Conservation (phyloP, 1,139 yeast genomes). For the Candida sp. region DNA sequence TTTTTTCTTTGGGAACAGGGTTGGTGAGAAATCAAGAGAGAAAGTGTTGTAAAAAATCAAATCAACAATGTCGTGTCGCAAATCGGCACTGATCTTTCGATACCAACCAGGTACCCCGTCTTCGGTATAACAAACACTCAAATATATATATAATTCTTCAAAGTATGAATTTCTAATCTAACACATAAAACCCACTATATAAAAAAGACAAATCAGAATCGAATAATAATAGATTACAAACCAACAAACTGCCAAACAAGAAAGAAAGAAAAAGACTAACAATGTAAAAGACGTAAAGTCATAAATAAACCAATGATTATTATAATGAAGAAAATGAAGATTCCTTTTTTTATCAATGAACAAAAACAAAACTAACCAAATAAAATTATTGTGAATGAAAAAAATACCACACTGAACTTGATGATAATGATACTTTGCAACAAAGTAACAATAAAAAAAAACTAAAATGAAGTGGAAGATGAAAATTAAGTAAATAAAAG, state of each 20-base stretch:
- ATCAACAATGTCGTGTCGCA: neutral
- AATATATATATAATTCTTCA: neutral
- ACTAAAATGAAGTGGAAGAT: neutral
- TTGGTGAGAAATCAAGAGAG: neutral
- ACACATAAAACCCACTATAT: constrained; percentile 4
- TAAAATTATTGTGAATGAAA: neutral
- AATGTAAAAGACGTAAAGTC: constrained; percentile 2
- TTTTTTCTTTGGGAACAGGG: neutral
- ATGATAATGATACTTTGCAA: constrained; percentile 1
- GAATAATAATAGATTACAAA: constrained; percentile 2
- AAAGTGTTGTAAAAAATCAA: neutral
- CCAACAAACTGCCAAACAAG: neutral
- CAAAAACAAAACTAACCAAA: neutral
- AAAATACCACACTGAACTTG: constrained; percentile 1
- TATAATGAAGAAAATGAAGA: constrained; percentile 2
- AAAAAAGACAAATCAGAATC: constrained; percentile 1
- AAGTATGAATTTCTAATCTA: constrained; percentile 1
- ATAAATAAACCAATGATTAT: neutral
- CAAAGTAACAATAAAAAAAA: neutral
- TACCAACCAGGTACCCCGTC: neutral
- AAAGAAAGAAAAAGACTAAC: neutral
- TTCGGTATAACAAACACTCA: neutral
- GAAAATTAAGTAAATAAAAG: neutral
- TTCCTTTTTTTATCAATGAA: neutral
- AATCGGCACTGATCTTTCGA: too few species aligned